A percentile compares a stretch with the other conserved stretches of the same genome.
Conservation (phyloP, 2,329 filamentous ascomycete genomes). For the Pestalotiopsis sp. region DNA sequence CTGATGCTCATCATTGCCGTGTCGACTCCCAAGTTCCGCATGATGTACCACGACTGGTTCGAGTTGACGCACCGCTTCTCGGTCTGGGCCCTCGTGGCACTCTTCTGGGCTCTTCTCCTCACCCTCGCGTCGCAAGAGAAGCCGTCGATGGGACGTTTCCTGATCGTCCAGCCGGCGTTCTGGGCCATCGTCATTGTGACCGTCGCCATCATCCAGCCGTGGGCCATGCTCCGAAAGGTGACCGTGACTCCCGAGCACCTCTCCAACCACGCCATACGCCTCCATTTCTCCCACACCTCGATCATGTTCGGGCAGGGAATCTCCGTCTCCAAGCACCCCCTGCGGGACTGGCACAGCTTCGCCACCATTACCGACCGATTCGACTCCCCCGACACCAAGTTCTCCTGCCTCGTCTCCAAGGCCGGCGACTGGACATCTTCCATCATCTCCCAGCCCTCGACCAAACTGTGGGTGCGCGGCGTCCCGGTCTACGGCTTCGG, state of each 20-base stretch:
- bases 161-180: conserved; percentile 49
- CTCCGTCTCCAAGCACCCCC: conserved; percentile 64
- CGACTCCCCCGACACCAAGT: conserved; percentile 42
- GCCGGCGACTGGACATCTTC: conserved; percentile 75
- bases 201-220: conserved; percentile 69
- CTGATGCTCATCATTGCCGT: conserved; percentile 51
- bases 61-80: conserved; percentile 73
- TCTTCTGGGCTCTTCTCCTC: conserved; percentile 4
- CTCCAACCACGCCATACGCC: conserved; percentile 73
- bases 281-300: conserved; percentile 69
- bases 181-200: conserved; percentile 73
- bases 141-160: conserved; percentile 22
- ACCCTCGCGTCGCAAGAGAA: not conserved
- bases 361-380: conserved; percentile 68
- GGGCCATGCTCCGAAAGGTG: conserved; percentile 71
- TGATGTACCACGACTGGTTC: conserved; percentile 68
- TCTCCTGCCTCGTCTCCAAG: conserved; percentile 71
- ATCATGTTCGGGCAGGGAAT: conserved; percentile 60
- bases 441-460: conserved; percentile 64
- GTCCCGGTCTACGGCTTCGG: conserved; percentile 70
- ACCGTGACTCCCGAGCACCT: conserved; percentile 68
- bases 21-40: conserved; percentile 66
- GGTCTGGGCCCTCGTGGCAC: conserved; percentile 54
- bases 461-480: conserved; percentile 67
- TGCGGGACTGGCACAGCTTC: conserved; percentile 77